Evolutionary conservation across 192 early-diverging fungal genomes (phyloP).

Genomic region (Entomortierella parvispora): DNA sequence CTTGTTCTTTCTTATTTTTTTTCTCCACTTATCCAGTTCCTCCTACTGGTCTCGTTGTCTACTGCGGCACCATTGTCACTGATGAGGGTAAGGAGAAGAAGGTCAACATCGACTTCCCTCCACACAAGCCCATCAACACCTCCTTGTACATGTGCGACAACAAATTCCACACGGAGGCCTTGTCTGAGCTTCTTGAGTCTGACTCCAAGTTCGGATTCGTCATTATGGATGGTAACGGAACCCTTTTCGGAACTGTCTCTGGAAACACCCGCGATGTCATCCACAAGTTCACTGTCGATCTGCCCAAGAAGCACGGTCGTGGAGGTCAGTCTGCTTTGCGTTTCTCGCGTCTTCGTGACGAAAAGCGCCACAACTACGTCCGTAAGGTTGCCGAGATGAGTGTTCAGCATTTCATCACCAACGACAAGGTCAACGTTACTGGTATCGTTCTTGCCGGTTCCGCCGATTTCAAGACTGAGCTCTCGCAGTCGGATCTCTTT

Average conservation of each 20-base stretch:
- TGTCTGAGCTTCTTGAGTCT: conserved; percentile 90
- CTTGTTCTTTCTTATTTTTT: neutral
- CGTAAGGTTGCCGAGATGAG: conserved; percentile 98
- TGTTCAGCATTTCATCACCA: conserved; percentile 95
- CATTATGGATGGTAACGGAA: conserved; percentile 98
- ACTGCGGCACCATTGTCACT: conserved; percentile 96
- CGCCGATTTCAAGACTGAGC: conserved; percentile 98
- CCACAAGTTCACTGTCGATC: conserved; percentile 94
- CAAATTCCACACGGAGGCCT: conserved; percentile 98
- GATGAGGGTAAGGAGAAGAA: conserved; percentile 99
- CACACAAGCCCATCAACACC: conserved; percentile 99
- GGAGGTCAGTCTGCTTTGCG: conserved; percentile 99
- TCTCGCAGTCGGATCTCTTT: conserved; percentile 95
- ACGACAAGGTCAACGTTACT: conserved; percentile 88
- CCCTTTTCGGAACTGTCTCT: conserved; percentile 92
- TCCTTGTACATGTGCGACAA: conserved; percentile 98
- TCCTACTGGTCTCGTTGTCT: conserved; percentile 94
- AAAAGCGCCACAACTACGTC: conserved; percentile 99
- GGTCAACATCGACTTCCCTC: conserved; percentile 98
- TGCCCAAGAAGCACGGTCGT: conserved; percentile 99
- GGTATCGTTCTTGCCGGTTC: conserved; percentile 97
- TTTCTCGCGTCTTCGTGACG: conserved; percentile 98
- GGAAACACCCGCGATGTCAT: conserved; percentile 95
- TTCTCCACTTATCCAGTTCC: conserved; percentile 79
- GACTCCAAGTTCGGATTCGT: conserved; percentile 99